These are phyloP conservation scores for Neoarthrinium moseri DNA, from an alignment of 2,329 filamentous ascomycete species.

Conservation along the genomic window DNA sequence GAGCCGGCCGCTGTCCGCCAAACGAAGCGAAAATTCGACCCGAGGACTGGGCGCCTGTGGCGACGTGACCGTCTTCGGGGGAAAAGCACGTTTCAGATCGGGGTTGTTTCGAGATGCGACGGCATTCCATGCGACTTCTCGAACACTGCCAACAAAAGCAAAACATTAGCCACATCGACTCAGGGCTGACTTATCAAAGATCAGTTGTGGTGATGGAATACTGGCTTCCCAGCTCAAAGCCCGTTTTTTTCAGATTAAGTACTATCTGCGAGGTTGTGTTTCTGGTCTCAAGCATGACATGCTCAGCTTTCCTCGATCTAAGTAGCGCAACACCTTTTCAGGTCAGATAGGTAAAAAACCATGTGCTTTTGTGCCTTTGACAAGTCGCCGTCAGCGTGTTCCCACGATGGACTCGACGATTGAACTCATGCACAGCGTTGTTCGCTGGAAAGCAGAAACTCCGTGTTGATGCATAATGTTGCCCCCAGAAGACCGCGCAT, in stretches of 20 bases:
- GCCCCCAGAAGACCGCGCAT: no score
- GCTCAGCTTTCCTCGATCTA: slow-evolving; percentile 22
- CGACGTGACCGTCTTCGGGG: no score
- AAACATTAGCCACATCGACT: neutral
- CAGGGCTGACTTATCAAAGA: neutral
- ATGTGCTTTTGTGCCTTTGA: slow-evolving; percentile 16
- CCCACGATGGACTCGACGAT: slow-evolving; percentile 1
- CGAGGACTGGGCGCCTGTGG: neutral
- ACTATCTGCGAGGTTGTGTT: slow-evolving; percentile 30
- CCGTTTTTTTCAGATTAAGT: slow-evolving; percentile 25
- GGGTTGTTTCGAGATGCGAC: neutral
- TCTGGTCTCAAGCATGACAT: slow-evolving; percentile 21
- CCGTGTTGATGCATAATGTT: slow-evolving; percentile 6
- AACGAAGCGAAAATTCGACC: neutral
- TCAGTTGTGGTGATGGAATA: neutral
- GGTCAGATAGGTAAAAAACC: slow-evolving; percentile 23
- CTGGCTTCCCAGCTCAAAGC: slow-evolving; percentile 19
- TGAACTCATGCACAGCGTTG: slow-evolving; percentile 8
- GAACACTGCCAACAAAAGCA: neutral
- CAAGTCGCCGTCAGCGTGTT: slow-evolving; percentile 1
- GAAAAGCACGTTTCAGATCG: no score
- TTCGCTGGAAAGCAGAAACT: slow-evolving; percentile 3
- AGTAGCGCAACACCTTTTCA: slow-evolving; percentile 30
- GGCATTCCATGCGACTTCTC: neutral
- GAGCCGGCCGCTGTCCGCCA: neutral